Percentiles rank a stretch among this genome's conserved stretches.
Evolutionary conservation across 352 stramenopile genomes (phyloP).

Genomic region (Globisporangium camurandrum): DNA sequence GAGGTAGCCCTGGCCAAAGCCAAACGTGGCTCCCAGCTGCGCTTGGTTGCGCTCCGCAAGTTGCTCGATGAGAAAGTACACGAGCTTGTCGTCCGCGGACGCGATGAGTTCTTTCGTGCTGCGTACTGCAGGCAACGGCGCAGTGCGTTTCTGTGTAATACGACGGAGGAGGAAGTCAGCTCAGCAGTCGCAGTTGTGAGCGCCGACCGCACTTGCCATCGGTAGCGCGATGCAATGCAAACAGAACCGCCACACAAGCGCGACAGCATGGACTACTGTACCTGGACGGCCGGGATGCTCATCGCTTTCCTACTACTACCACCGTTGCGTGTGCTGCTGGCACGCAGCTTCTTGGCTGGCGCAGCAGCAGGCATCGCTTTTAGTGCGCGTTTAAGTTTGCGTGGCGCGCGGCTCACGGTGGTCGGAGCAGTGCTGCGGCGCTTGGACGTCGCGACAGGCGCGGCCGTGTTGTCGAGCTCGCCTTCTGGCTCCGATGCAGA

Average conservation of each 20-base stretch:
- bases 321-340: constrained; percentile 1
- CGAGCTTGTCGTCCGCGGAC: constrained; percentile 32
- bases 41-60: constrained; percentile 38
- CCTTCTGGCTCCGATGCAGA: background rate
- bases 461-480: background rate
- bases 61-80: constrained; percentile 48
- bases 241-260: background rate
- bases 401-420: background rate
- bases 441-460: background rate
- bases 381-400: constrained; percentile 6
- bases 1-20: constrained; percentile 48
- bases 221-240: background rate
- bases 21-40: constrained; percentile 39
- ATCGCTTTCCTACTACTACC: constrained; percentile 2
- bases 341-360: background rate
- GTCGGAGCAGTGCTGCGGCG: background rate
- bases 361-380: background rate
- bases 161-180: too few species aligned
- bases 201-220: background rate
- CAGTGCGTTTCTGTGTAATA: constrained; percentile 1
- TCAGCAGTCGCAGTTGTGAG: too few species aligned
- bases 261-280: background rate
- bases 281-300: constrained; percentile 3
- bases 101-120: constrained; percentile 40
- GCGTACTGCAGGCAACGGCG: constrained; percentile 4